A percentile compares a stretch with the other conserved stretches of the same genome.
phyloP scores from a whole-genome alignment of 805 yeast genomes.

The Wickerhamomyces canadensis region DNA sequence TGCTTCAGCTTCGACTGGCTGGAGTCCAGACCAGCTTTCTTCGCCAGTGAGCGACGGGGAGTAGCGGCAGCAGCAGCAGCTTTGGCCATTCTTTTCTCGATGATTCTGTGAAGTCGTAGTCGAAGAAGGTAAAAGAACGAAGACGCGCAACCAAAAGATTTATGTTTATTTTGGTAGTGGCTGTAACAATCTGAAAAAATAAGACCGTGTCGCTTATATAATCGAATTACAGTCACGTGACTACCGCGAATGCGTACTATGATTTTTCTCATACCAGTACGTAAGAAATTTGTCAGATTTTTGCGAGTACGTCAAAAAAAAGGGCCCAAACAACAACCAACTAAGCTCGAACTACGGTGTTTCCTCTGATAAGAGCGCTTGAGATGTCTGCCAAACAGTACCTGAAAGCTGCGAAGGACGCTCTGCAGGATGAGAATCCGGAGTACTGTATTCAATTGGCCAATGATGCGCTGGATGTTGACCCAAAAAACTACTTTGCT shows the following conservation, averaged over 20 bases:
- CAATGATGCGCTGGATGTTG: slow-evolving; percentile 49
- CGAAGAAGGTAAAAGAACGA: not conserved
- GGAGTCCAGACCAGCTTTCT: slow-evolving; percentile 1
- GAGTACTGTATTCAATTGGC: slow-evolving; percentile 56
- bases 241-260: too few species aligned
- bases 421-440: slow-evolving; percentile 51
- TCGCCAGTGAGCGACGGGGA: not conserved
- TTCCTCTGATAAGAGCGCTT: too few species aligned
- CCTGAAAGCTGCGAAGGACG: slow-evolving; percentile 44
- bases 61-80: slow-evolving; percentile 7
- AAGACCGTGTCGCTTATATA: too few species aligned
- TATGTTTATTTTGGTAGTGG: too few species aligned
- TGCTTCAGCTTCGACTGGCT: slow-evolving; percentile 10
- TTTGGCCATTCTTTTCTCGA: slow-evolving; percentile 4
- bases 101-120: not conserved
- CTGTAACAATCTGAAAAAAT: too few species aligned
- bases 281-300: too few species aligned
- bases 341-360: too few species aligned
- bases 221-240: too few species aligned
- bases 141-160: too few species aligned
- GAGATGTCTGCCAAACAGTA: slow-evolving; percentile 33
- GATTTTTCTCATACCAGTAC: too few species aligned
- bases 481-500: slow-evolving; percentile 58
- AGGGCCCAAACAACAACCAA: too few species aligned
- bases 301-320: too few species aligned